A percentile compares a stretch with the other conserved stretches of the same genome.
phyloP scores from a whole-genome alignment of 768 basidiomycete species.

The Rhizopogon salebrosus region DNA sequence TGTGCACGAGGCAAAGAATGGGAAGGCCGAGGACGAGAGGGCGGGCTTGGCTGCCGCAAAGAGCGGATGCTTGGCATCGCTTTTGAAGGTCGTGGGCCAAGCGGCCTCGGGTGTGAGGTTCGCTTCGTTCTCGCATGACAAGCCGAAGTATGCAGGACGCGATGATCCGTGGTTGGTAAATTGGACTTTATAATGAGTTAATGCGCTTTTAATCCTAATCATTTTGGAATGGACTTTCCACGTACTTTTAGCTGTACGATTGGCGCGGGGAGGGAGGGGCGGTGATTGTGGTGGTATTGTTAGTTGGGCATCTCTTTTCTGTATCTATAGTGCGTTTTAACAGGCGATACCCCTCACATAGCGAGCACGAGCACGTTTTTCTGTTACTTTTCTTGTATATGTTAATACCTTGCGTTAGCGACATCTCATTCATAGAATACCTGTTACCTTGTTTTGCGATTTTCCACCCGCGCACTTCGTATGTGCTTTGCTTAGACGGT shows the following conservation, averaged over 20 bases:
- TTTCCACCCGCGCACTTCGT: conserved; percentile 1
- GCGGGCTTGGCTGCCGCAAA: conserved; percentile 47
- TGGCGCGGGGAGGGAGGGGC: background rate
- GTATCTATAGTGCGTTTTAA: conserved; percentile 6
- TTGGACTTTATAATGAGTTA: conserved; percentile 24
- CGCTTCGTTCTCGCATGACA: conserved; percentile 26
- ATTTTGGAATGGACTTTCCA: conserved; percentile 9
- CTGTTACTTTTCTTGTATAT: background rate
- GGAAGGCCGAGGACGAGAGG: conserved; percentile 46
- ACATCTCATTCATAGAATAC: conserved; percentile 15
- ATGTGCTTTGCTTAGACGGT: background rate
- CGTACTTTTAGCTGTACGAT: background rate
- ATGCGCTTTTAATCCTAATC: conserved; percentile 29
- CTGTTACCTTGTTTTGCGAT: conserved; percentile 17
- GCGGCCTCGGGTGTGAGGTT: conserved; percentile 40
- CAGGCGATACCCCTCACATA: conserved; percentile 2
- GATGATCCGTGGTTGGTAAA: conserved; percentile 7
- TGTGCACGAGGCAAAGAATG: conserved; percentile 37
- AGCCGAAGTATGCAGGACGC: background rate
- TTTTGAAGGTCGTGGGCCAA: conserved; percentile 57
- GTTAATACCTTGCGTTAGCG: conserved; percentile 4
- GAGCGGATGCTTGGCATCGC: conserved; percentile 57
- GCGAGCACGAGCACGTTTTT: conserved; percentile 2
- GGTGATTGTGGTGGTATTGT: background rate
- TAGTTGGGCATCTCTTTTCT: conserved; percentile 2